These are phyloP conservation scores for Phalaenopsis hybrid DNA, from an alignment of 116 monocot genomes.

Conservation along the genomic window DNA sequence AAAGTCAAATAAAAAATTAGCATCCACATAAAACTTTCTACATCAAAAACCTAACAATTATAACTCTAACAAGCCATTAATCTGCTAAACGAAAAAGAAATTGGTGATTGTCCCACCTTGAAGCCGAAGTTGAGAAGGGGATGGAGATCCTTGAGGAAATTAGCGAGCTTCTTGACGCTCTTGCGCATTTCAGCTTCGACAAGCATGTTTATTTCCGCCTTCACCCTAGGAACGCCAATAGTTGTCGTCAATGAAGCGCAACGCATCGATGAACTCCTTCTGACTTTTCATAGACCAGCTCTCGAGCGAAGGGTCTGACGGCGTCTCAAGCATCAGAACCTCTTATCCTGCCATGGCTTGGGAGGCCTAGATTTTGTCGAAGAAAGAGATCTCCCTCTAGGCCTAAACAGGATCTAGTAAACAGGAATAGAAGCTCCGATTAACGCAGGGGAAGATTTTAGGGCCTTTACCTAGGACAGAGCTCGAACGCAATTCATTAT, in stretches of 20 bases:
- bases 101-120: constrained; percentile 31
- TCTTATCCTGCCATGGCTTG: constrained; percentile 42
- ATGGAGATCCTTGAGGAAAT: constrained; percentile 81
- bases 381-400: neutral
- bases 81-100: neutral
- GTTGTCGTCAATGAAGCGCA: constrained; percentile 96
- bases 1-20: neutral
- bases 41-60: neutral
- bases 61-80: neutral
- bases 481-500: too few relatives aligned
- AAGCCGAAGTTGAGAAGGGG: constrained; percentile 58
- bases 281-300: constrained; percentile 32
- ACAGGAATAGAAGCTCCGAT: too few relatives aligned
- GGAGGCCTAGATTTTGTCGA: neutral
- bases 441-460: too few relatives aligned
- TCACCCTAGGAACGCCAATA: constrained; percentile 75
- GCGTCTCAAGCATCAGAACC: constrained; percentile 89
- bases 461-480: too few relatives aligned
- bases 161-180: constrained; percentile 81
- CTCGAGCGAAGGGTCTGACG: constrained; percentile 42
- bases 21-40: neutral
- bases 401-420: too few relatives aligned
- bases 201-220: constrained; percentile 75
- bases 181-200: constrained; percentile 93
- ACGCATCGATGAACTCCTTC: constrained; percentile 64